These are phyloP conservation scores for Claviceps lovelessii DNA, from an alignment of 2,329 filamentous ascomycete species.

Conservation along the genomic window DNA sequence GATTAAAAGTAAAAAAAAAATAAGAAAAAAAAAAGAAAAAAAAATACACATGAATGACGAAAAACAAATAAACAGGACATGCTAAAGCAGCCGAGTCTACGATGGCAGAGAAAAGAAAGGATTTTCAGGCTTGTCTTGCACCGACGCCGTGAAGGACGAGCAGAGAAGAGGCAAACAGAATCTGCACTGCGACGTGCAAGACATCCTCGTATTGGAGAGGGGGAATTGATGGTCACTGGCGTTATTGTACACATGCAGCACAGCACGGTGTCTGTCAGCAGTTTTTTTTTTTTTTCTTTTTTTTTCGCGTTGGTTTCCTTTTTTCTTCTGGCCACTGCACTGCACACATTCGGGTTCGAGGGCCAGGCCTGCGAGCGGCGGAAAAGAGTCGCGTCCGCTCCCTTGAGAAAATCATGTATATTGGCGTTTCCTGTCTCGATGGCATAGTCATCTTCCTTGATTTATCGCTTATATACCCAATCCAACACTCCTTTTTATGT, in stretches of 20 bases:
- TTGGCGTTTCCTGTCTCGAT: not conserved
- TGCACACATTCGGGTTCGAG: not conserved
- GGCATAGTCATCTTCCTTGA: not conserved
- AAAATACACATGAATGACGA: too few species aligned
- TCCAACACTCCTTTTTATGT: slow-evolving; percentile 1
- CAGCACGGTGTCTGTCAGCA: too few species aligned
- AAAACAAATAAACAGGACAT: too few species aligned
- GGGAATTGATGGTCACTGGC: not conserved
- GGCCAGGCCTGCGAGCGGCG: not conserved
- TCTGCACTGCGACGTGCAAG: not conserved
- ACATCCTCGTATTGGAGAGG: not conserved
- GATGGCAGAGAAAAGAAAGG: too few species aligned
- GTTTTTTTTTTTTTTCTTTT: not conserved
- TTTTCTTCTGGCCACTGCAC: not conserved
- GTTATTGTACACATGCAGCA: not conserved
- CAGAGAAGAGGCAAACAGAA: too few species aligned
- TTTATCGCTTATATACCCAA: slow-evolving; percentile 3
- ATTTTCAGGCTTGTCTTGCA: too few species aligned
- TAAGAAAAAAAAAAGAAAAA: too few species aligned
- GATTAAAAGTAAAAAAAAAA: not conserved
- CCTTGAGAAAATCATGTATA: not conserved
- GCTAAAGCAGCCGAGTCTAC: not conserved
- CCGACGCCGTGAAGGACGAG: too few species aligned
- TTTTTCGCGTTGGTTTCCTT: not conserved
- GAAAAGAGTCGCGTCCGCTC: not conserved